phyloP scores from a whole-genome alignment of 1,284 basidiomycete genomes.

The Ceratobasidium sp. region DNA sequence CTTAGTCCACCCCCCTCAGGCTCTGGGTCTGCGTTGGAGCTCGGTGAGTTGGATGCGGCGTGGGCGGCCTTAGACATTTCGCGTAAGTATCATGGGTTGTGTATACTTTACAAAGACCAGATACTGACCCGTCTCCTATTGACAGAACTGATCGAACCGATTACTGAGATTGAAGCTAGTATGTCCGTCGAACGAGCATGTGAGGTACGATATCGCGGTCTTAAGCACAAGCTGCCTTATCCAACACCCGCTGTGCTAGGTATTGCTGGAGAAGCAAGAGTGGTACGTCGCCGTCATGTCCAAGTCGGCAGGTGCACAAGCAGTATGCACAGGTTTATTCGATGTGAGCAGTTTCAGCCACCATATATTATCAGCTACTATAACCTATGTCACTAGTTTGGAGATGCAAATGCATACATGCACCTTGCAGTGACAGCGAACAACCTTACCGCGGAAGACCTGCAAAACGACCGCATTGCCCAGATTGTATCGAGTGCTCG shows the following conservation, averaged over 20 bases:
- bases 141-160: slow-evolving; percentile 44
- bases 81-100: slow-evolving; percentile 2
- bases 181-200: slow-evolving; percentile 83
- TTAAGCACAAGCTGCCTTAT: neutral
- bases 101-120: neutral
- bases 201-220: slow-evolving; percentile 65
- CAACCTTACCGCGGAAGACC: slow-evolving; percentile 69
- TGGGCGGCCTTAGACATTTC: slow-evolving; percentile 42
- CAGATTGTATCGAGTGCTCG: slow-evolving; percentile 79
- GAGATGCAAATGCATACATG: slow-evolving; percentile 85
- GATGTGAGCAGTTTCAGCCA: slow-evolving; percentile 67
- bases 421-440: slow-evolving; percentile 82
- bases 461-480: slow-evolving; percentile 71
- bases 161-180: slow-evolving; percentile 67
- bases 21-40: slow-evolving; percentile 29
- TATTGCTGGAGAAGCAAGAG: slow-evolving; percentile 71
- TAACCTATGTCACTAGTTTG: slow-evolving; percentile 64
- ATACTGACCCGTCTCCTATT: neutral
- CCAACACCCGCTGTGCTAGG: slow-evolving; percentile 57
- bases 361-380: neutral
- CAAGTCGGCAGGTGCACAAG: slow-evolving; percentile 52
- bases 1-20: slow-evolving; percentile 29
- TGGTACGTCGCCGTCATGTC: slow-evolving; percentile 74
- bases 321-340: slow-evolving; percentile 73
- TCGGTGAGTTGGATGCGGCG: slow-evolving; percentile 35